Base-by-base conservation (phyloP, 202 grass and related monocot genomes). In the Digitaria exilis region DNA sequence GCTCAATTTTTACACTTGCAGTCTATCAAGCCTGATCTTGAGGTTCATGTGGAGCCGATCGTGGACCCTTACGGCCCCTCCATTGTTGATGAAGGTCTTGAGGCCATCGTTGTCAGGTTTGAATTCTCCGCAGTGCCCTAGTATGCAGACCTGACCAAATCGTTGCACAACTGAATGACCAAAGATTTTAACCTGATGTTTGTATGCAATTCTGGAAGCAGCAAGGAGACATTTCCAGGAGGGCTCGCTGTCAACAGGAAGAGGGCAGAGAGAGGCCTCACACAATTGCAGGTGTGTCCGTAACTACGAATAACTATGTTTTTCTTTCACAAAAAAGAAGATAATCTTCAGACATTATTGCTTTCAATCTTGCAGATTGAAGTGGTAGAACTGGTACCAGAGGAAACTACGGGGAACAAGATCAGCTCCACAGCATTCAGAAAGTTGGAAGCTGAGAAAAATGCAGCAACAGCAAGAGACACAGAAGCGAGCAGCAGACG, bases 51-150 rank as follows among this genome's bases (percentile, higher is more conserved):
- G 7, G 89, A 96, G n/a, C 89, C 86, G 58, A 99, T 99, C 73
- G 50, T 78, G 30, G 96, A 99, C 80, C 91, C 93, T 56, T 94
- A 86, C 76, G 96, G 93, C 44, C 96, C 93, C 21, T 96, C 96
- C 44, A 89, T 99, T 46, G 83, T 92, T 34, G 93, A 92, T 51
- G 66, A 56, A 79, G 51, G 69, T 61, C 76, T 96, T 26, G 96
- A 96, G 71, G 93, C 96, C 31, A 94, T 96, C 76, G 71, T 99
- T 83, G 96, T 96, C 87, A 99, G 96, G 93, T 99, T 65, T 10
- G 69, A 29, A 69, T 86, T 66, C 70, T 62, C 6, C 80, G 10
- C 1, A 24, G 9, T 24, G 30, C 15, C 77, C 13, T 21, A 41
- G 64, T 64, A n/a, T n/a, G n/a, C n/a, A 65, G 51, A 71, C 2